These are phyloP conservation scores for Sporothrix dimorphospora DNA, from an alignment of 2,329 filamentous ascomycete species.

Conservation along the genomic window DNA sequence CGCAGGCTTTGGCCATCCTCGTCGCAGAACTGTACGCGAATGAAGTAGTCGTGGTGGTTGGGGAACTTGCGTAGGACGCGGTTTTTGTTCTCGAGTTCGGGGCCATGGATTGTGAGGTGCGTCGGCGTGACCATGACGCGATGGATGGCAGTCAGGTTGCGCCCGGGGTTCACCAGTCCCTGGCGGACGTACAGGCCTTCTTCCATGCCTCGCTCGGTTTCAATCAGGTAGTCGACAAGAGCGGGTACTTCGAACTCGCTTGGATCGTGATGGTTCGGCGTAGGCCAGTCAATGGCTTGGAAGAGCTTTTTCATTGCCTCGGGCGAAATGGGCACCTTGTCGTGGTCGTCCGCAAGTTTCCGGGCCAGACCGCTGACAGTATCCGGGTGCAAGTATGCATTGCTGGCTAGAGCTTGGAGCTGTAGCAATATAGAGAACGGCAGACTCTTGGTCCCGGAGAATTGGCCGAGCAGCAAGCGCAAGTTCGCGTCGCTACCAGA, in stretches of 20 bases:
- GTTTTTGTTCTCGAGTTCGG: constrained; percentile 69
- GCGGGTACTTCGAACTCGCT: constrained; percentile 44
- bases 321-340: constrained; percentile 50
- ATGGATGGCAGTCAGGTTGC: constrained; percentile 56
- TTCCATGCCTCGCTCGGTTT: constrained; percentile 46
- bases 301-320: constrained; percentile 58
- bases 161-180: constrained; percentile 37
- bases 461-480: constrained; percentile 37
- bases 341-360: constrained; percentile 44
- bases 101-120: constrained; percentile 59
- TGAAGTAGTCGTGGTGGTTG: constrained; percentile 62
- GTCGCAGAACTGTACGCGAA: constrained; percentile 73
- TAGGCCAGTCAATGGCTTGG: constrained; percentile 56
- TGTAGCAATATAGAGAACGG: constrained; percentile 64
- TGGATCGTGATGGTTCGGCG: constrained; percentile 52
- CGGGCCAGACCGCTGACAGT: constrained; percentile 53
- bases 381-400: constrained; percentile 62
- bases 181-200: constrained; percentile 21
- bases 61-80: constrained; percentile 69
- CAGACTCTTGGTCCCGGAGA: constrained; percentile 41
- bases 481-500: constrained; percentile 23
- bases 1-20: constrained; percentile 69
- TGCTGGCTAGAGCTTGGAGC: constrained; percentile 64
- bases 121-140: constrained; percentile 64
- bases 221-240: constrained; percentile 47